Conservation (phyloP, 73 alveolate species). For the Paraurostyla sp. region DNA sequence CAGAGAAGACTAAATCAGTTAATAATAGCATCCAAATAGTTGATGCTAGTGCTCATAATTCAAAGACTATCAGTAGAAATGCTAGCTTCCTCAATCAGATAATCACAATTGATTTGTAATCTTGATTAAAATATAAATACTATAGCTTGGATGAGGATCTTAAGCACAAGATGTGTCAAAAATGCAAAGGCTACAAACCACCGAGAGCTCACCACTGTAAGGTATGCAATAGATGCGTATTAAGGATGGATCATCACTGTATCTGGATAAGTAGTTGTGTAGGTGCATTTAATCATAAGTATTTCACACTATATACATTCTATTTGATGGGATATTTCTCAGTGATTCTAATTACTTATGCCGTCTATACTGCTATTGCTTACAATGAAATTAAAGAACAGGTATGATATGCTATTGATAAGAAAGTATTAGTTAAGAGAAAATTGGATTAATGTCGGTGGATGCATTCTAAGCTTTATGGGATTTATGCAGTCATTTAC, state of each 20-base stretch:
- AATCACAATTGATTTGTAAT: too few species aligned
- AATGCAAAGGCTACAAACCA: background rate
- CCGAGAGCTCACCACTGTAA: conserved; percentile 7
- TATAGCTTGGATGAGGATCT: background rate
- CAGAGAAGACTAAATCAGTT: too few species aligned
- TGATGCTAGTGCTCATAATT: too few species aligned
- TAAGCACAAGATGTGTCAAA: background rate
- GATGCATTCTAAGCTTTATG: background rate
- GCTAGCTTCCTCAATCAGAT: too few species aligned
- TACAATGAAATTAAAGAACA: too few species aligned
- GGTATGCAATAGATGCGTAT: conserved; percentile 14
- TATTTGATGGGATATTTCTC: too few species aligned
- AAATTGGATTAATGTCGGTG: background rate
- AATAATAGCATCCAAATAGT: too few species aligned
- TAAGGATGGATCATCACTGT: conserved; percentile 31
- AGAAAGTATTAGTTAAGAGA: too few species aligned
- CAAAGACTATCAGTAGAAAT: too few species aligned
- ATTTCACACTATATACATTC: background rate
- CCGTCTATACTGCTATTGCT: background rate
- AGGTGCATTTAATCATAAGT: background rate
- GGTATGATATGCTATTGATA: too few species aligned
- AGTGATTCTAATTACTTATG: background rate
- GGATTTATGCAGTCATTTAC: background rate
- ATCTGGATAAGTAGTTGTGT: conserved; percentile 16
- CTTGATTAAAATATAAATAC: too few species aligned